Evolutionary conservation across 208 protist species (phyloP).

Genomic region (Trichomonas vaginalis): DNA sequence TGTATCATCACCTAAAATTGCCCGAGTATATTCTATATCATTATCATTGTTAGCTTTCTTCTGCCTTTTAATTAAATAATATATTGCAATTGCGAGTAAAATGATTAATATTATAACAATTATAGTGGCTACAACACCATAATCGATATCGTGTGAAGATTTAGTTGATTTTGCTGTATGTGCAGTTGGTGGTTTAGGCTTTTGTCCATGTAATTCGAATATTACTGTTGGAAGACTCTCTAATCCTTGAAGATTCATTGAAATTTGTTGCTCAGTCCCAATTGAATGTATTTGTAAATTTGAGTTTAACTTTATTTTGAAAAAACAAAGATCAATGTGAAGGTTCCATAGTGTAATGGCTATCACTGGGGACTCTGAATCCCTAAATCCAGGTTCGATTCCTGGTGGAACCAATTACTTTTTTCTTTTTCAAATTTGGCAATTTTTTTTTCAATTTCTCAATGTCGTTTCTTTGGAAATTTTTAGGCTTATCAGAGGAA

Average conservation of each 20-base stretch:
- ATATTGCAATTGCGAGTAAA: neutral
- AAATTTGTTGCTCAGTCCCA: too few species aligned
- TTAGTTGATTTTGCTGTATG: too few species aligned
- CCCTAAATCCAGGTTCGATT: neutral
- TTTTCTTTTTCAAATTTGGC: neutral
- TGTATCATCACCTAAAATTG: neutral
- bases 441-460: neutral
- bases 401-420: neutral
- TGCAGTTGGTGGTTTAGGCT: too few species aligned
- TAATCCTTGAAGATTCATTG: too few species aligned
- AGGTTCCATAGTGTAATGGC: slow-evolving; percentile 9
- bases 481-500: neutral
- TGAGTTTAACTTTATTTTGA: too few species aligned
- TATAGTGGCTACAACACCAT: neutral
- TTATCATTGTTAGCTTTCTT: neutral
- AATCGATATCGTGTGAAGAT: too few species aligned
- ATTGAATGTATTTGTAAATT: too few species aligned
- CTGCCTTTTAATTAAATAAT: neutral
- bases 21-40: neutral
- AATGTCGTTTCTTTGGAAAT: neutral
- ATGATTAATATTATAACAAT: neutral
- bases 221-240: too few species aligned
- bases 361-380: slow-evolving; percentile 10
- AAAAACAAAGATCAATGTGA: too few species aligned
- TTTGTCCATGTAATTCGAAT: too few species aligned